Conservation (phyloP, 116 monocot genomes). For the Papilionanthe hybrid region DNA sequence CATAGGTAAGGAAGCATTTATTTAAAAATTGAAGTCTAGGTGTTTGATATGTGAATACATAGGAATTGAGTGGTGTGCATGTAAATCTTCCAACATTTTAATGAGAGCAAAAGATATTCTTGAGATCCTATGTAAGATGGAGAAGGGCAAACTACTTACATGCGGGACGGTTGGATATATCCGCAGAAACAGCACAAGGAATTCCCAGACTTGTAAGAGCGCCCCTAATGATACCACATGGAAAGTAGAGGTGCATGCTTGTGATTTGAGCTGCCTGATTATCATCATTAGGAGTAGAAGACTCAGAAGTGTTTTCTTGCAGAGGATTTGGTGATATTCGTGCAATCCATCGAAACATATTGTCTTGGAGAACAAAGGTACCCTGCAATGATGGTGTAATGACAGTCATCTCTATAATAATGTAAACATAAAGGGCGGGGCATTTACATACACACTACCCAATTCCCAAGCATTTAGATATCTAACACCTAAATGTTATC, state of each 20-base stretch:
- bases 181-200: conserved; percentile 88
- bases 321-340: conserved; percentile 59
- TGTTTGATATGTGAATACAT: too few relatives aligned
- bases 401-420: neutral
- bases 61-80: too few relatives aligned
- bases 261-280: conserved; percentile 41
- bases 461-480: too few relatives aligned
- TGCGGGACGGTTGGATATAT: conserved; percentile 83
- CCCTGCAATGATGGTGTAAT: conserved; percentile 44
- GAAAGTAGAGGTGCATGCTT: conserved; percentile 94
- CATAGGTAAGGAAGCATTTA: too few relatives aligned
- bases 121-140: neutral
- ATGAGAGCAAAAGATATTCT: neutral
- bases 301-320: conserved; percentile 40
- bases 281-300: conserved; percentile 28
- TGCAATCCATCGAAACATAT: conserved; percentile 84
- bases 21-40: too few relatives aligned
- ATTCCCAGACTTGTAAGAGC: conserved; percentile 92
- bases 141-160: conserved; percentile 51
- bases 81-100: neutral
- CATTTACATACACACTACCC: too few relatives aligned
- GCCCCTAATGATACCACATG: conserved; percentile 96
- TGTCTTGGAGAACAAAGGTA: conserved; percentile 98
- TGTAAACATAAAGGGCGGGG: neutral
- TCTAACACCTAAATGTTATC: too few relatives aligned